These are phyloP conservation scores for Saccharum spontaneum DNA, from an alignment of 176 grass and related monocot genomes.

Conservation along the genomic window DNA sequence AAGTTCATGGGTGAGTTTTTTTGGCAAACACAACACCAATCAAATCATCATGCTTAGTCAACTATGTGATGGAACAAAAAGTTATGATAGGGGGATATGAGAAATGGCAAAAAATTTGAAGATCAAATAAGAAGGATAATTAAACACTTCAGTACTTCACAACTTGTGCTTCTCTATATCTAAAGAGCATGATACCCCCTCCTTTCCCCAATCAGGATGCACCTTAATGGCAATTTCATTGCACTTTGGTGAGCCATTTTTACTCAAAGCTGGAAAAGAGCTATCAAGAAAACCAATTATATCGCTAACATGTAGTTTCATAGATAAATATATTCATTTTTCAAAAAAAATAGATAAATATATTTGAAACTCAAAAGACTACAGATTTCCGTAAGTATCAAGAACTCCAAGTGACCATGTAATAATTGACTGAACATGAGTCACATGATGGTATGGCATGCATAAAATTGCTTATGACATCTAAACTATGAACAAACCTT, in stretches of 20 bases:
- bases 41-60: background rate
- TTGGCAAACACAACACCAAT: background rate
- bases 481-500: slow-evolving; percentile 55
- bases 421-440: slow-evolving; percentile 4
- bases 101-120: background rate
- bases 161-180: background rate
- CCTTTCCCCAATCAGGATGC: background rate
- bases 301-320: background rate
- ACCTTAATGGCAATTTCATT: background rate
- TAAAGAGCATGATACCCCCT: background rate
- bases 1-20: background rate
- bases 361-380: background rate
- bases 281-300: background rate
- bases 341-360: too few species aligned
- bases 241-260: background rate
- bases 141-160: background rate
- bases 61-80: background rate
- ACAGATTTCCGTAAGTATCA: background rate
- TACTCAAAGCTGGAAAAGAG: background rate
- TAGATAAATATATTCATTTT: background rate
- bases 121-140: background rate
- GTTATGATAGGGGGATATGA: background rate
- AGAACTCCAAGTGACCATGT: background rate
- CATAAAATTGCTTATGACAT: slow-evolving; percentile 3
- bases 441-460: background rate